phyloP scores from a whole-genome alignment of 257 asterid genomes.

The Oldenlandia corymbosa region DNA sequence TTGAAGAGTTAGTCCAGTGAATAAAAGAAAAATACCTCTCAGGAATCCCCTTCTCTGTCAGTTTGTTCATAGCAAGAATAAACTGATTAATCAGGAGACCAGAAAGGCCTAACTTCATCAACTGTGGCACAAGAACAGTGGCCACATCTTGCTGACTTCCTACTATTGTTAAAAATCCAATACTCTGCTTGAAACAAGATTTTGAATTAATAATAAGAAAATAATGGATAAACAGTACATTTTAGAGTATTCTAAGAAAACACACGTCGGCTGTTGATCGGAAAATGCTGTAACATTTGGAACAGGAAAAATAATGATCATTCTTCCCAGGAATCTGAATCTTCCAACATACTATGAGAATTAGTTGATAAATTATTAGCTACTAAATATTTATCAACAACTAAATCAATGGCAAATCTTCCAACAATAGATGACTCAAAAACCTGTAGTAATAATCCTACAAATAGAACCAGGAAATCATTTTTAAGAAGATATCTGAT shows the following conservation, averaged over 20 bases:
- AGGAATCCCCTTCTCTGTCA: slow-evolving; percentile 49
- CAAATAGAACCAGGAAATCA: neutral
- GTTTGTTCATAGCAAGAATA: slow-evolving; percentile 64
- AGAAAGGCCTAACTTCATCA: slow-evolving; percentile 61
- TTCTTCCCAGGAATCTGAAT: neutral
- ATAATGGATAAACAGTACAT: neutral
- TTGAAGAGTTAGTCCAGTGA: neutral
- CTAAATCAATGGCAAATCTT: neutral
- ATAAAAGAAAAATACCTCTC: slow-evolving; percentile 50
- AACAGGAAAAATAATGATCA: neutral
- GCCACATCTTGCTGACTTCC: slow-evolving; percentile 56
- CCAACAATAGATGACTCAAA: neutral
- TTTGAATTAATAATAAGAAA: slow-evolving; percentile 5
- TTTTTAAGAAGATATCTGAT: neutral
- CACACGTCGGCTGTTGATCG: neutral
- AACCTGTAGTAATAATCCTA: neutral
- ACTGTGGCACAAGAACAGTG: slow-evolving; percentile 52
- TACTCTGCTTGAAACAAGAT: slow-evolving; percentile 48
- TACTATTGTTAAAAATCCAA: slow-evolving; percentile 63
- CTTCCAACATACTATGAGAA: neutral
- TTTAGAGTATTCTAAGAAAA: neutral
- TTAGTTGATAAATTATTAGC: neutral
- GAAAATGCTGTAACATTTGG: neutral
- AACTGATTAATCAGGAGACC: slow-evolving; percentile 59
- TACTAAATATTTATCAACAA: neutral